Base-by-base conservation (phyloP, 768 basidiomycete genomes). In the Hortiboletus flavorubellus region DNA sequence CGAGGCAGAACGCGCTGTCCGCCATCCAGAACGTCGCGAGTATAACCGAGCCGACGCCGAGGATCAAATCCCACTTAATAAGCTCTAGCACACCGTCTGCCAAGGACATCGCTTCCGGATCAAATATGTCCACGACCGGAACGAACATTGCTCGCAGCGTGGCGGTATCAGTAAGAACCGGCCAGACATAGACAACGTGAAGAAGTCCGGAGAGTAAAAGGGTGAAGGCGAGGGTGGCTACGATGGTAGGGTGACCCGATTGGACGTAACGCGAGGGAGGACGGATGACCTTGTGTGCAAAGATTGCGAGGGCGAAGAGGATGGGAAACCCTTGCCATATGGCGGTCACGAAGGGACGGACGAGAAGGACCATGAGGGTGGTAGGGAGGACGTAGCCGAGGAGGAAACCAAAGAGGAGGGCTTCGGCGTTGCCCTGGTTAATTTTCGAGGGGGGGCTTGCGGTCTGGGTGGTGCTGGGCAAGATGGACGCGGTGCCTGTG, bases 321-420 rank as follows among this genome's bases (percentile, higher is more conserved):
- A 78, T 33, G 9, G 83, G 83, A 56, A 78, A 83, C 29, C 73
- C 57, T 57, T 83, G 82, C 83, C 83, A 85, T 33, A 78, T 67
- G 10, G 78, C 78, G 14, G 80, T 83, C 42, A 82, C 64, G 44
- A 58, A 58, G 0, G 78, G 72, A 48, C 77, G 76, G 26, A 69
- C 62, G 29, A 80, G 53, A 43, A 72, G 31, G 54, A 83, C 46
- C 74, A 84, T 76, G 45, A 71, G 72, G 18, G 72, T 51, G 8
- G 80, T 76, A 9, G 82, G 81, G n/a, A 82, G 73, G 21, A 71
- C 60, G 12, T 69, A 76, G 9, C 81, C 81, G 8, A 74, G 60
- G 34, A 78, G 26, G 33, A 82, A 33, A 1, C 76, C 78, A 60
- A 83, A 83, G n/a, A 79, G 58, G 30, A 80, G 70, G 16, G 80